Percentiles rank a stretch among this genome's conserved stretches.
Conservation (phyloP, 2,329 filamentous ascomycete species). For the Botrytis paeoniae region DNA sequence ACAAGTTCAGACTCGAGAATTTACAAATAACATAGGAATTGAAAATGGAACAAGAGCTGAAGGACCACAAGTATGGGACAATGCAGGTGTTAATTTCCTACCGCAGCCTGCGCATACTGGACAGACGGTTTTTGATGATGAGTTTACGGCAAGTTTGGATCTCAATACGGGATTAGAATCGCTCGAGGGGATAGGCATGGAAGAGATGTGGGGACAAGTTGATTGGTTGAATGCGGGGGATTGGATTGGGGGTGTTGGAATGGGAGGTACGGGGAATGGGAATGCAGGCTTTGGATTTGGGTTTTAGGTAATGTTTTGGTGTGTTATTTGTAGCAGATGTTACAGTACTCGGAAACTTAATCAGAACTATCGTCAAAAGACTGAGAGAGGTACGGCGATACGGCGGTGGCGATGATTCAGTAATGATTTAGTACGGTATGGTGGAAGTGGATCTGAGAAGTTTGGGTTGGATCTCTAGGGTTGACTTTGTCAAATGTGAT, state of each 20-base stretch:
- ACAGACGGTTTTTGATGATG: background rate
- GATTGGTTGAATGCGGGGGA: slow-evolving; percentile 9
- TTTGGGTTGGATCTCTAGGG: background rate
- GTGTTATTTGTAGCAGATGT: background rate
- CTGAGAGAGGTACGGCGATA: background rate
- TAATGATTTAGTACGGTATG: background rate
- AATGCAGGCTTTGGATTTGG: background rate
- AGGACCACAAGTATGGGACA: background rate
- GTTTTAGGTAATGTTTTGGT: background rate
- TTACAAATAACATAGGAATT: background rate
- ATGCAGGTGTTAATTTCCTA: background rate
- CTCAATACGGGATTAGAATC: background rate
- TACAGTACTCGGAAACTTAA: background rate
- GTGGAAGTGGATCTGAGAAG: background rate
- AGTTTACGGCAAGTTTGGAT: background rate
- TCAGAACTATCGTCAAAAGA: background rate
- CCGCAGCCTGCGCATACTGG: background rate
- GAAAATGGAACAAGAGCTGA: background rate
- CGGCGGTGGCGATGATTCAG: background rate
- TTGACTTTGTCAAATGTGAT: background rate
- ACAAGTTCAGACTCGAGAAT: background rate
- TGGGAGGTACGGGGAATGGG: background rate
- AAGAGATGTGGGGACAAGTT: slow-evolving; percentile 14
- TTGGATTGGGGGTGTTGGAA: background rate
- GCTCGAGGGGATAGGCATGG: background rate